phyloP scores from a whole-genome alignment of 306 rosid species.

The Medicago truncatula region DNA sequence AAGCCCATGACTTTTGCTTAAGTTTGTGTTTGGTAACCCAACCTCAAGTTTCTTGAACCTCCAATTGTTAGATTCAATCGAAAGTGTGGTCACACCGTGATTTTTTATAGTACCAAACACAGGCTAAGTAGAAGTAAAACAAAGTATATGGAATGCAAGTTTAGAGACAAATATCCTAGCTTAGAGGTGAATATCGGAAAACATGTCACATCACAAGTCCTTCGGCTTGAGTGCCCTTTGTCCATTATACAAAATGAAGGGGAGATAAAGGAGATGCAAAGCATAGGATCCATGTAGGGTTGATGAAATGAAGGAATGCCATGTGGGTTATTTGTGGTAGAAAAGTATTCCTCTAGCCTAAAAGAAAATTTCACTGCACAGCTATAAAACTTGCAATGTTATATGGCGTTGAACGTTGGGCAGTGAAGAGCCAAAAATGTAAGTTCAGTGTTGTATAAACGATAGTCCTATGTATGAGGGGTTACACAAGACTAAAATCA shows the following conservation, averaged over 20 bases:
- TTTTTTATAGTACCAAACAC: not conserved
- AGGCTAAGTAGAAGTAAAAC: not conserved
- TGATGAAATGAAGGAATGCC: not conserved
- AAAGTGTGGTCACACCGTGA: not conserved
- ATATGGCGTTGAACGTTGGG: not conserved
- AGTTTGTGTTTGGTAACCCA: not conserved
- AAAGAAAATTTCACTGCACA: not conserved
- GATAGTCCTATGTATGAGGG: not conserved
- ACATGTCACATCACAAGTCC: not conserved
- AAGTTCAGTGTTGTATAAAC: not conserved
- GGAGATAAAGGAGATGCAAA: not conserved
- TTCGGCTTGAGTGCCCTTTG: constrained; percentile 2
- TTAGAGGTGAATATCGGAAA: not conserved
- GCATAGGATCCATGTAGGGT: not conserved
- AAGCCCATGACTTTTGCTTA: not conserved
- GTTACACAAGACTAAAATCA: constrained; percentile 1
- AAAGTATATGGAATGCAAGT: constrained; percentile 7
- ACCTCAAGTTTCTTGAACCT: not conserved
- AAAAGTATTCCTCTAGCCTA: not conserved
- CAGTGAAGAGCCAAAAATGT: not conserved
- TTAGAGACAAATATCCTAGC: constrained; percentile 5
- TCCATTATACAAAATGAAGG: not conserved
- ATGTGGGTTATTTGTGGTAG: not conserved
- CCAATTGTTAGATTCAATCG: not conserved
- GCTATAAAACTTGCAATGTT: not conserved